Evolutionary conservation across 2,329 filamentous ascomycete species (phyloP), one percentile per base, ranked within the genome.

Genomic region (Septoria linicola): DNA sequence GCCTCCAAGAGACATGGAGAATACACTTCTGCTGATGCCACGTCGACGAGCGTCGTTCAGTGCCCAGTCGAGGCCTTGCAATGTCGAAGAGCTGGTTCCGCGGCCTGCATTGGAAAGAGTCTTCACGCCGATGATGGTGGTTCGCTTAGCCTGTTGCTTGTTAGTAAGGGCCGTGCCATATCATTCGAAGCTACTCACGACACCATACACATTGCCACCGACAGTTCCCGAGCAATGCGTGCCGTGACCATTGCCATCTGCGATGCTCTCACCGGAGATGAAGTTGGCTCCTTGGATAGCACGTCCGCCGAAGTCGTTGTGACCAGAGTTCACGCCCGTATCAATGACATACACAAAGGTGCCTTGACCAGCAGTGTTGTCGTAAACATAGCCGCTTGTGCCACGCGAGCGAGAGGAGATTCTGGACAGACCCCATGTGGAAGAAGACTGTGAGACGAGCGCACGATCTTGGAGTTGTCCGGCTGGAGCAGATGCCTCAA

Each of bases 211-310:
- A 47, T 71, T 72, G 30, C 81, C 80, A 14, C 72, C 83, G 39
- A 83, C 78, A 57, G 92, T 97, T 63, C 92, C 92, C 58, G 92
- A 96, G 83, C 92, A 97, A 70, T 85, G 82, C 47, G 73, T 81
- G 34, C 82, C 82, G 67, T 85, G 82, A 7, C 82, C 82, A 61
- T 83, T 80, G 55, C 78, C 73, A 54, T 73, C 71, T 17, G 64
- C 66, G 49, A 67, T 63, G 16, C 48, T 49, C 53, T 71, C 70
- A 7, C 61, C 66, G 32, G 63, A 63, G 52, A 59, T 65, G 30
- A 51, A 57, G 42, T 53, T 55, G 35, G 49, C 49, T 10, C 54
- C 57, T 14, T 31, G 32, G 8, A 34, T 62, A 7, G 69, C 71
- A 50, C 70, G 64, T 4, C 66, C 68, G 30, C 59, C 67, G 30